Evolutionary conservation across 2,329 filamentous ascomycete genomes (phyloP).

Genomic region (Aspergillus transmontanensis): DNA sequence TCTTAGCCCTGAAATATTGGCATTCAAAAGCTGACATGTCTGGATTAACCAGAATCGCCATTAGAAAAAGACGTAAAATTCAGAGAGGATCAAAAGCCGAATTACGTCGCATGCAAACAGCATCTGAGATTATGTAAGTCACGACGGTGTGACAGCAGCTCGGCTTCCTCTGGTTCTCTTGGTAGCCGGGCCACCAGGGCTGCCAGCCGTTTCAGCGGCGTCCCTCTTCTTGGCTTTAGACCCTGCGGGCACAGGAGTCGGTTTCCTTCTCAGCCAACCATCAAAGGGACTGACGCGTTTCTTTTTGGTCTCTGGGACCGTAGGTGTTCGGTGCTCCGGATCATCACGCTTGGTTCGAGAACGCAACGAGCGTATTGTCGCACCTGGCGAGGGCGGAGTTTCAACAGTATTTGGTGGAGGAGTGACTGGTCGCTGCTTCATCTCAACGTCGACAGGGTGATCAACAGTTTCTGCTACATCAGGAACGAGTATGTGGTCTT

Average conservation of each 20-base stretch:
- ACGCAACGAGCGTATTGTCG: conserved; percentile 37
- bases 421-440: conserved; percentile 25
- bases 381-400: conserved; percentile 36
- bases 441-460: conserved; percentile 18
- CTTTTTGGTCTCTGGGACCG: conserved; percentile 26
- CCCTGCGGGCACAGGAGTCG: conserved; percentile 27
- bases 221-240: conserved; percentile 40
- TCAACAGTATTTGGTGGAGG: conserved; percentile 23
- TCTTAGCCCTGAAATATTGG: conserved; percentile 7
- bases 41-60: conserved; percentile 15
- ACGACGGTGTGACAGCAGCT: conserved; percentile 17
- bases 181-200: conserved; percentile 26
- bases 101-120: not conserved
- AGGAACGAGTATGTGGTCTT: conserved; percentile 36
- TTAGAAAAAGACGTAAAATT: conserved; percentile 3
- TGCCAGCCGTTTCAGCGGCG: conserved; percentile 31
- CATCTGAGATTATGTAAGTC: conserved; percentile 1
- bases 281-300: conserved; percentile 45
- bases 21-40: conserved; percentile 7
- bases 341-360: conserved; percentile 31
- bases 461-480: conserved; percentile 21
- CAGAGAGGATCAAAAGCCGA: not conserved
- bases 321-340: conserved; percentile 27
- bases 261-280: conserved; percentile 44
- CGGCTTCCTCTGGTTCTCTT: conserved; percentile 35